phyloP scores from a whole-genome alignment of 2,329 filamentous ascomycete species.

The Pyrenochaeta sp. region DNA sequence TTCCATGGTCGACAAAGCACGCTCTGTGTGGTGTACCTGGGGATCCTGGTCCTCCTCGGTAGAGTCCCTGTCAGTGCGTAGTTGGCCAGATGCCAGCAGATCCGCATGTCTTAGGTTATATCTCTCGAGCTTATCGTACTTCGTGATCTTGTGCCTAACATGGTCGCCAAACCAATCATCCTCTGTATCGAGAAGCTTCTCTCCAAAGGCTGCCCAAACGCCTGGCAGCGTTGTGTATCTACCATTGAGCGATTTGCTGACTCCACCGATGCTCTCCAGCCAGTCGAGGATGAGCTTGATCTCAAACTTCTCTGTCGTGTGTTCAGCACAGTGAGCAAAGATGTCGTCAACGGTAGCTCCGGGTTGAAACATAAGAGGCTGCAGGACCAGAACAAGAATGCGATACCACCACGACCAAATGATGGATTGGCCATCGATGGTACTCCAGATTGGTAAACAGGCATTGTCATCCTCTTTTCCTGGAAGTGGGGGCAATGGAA shows the following conservation, averaged over 20 bases:
- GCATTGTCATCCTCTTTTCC: conserved; percentile 49
- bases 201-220: conserved; percentile 45
- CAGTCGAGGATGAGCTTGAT: conserved; percentile 41
- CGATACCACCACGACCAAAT: conserved; percentile 67
- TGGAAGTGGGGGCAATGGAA: conserved; percentile 39
- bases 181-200: conserved; percentile 32
- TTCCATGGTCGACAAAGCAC: conserved; percentile 1
- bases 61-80: neutral
- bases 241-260: conserved; percentile 23
- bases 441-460: conserved; percentile 73
- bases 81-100: conserved; percentile 9
- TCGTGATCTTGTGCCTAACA: conserved; percentile 33
- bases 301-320: conserved; percentile 41
- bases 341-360: conserved; percentile 63
- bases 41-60: neutral
- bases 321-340: conserved; percentile 48
- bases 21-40: neutral
- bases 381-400: conserved; percentile 67
- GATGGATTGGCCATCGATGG: conserved; percentile 69
- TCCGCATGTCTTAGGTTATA: conserved; percentile 28
- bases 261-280: conserved; percentile 35
- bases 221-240: conserved; percentile 29
- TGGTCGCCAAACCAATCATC: conserved; percentile 42
- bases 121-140: conserved; percentile 28
- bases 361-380: conserved; percentile 68